Evolutionary conservation across 129 eudicot genomes (phyloP).

Genomic region (Pittosporum tobira): DNA sequence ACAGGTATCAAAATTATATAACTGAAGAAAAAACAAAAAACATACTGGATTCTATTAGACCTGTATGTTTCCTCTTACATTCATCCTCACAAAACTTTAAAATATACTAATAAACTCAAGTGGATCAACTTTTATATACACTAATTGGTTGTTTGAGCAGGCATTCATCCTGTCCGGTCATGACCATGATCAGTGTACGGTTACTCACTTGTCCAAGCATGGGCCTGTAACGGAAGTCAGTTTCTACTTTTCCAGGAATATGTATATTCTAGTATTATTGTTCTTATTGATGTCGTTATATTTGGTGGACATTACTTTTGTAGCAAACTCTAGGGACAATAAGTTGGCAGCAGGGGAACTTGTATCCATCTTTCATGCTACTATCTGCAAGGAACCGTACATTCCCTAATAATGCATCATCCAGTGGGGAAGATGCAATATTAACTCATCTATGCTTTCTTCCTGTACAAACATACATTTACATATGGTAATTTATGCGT

Average conservation of each 20-base stretch:
- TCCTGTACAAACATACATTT: slow-evolving; percentile 62
- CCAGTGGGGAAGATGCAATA: slow-evolving; percentile 29
- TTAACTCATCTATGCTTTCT: slow-evolving; percentile 64
- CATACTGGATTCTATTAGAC: slow-evolving; percentile 54
- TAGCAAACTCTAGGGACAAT: slow-evolving; percentile 93
- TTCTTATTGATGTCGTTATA: slow-evolving; percentile 2
- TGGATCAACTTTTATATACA: background rate
- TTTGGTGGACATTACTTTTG: slow-evolving; percentile 13
- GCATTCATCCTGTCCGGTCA: slow-evolving; percentile 85
- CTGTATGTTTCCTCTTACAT: slow-evolving; percentile 43
- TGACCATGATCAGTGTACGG: slow-evolving; percentile 95
- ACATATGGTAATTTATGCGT: slow-evolving; percentile 56
- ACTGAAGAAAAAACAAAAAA: slow-evolving; percentile 46
- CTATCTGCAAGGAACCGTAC: slow-evolving; percentile 52
- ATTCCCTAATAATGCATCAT: slow-evolving; percentile 29
- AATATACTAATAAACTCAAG: background rate
- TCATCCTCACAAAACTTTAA: background rate
- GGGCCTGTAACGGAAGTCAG: slow-evolving; percentile 78
- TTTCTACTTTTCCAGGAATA: background rate
- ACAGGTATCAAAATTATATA: slow-evolving; percentile 86
- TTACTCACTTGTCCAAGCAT: slow-evolving; percentile 47
- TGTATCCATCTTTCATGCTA: slow-evolving; percentile 85
- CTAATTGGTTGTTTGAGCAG: slow-evolving; percentile 30
- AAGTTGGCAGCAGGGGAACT: slow-evolving; percentile 98
- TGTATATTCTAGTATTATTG: background rate